Base-by-base conservation (phyloP, 2,329 filamentous ascomycete species). In the Arthrobotrys conoides region DNA sequence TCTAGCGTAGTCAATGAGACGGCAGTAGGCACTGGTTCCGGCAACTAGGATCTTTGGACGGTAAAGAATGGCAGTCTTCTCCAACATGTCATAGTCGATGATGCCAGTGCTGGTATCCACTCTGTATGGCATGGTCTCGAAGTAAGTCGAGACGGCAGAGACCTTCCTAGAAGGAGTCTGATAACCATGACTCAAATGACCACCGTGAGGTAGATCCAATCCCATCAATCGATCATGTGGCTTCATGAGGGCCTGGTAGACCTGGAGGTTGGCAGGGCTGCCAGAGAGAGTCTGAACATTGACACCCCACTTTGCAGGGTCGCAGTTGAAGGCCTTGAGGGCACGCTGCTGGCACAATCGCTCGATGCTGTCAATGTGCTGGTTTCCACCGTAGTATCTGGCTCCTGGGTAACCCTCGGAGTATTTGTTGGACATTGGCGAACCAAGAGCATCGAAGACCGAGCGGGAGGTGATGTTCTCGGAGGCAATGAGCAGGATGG, bases 391-490 rank as follows among this genome's bases (percentile, higher is more conserved):
- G 84, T 99, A 99, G 90, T 99, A 99, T 86, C 96, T 92, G 83
- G 96, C 96, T 85, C 96, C 96, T 82, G 96, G 96, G 86, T 97
- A 97, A 81, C 96, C 96, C 89, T 99, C 96, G 18, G 94, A 97
- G 90, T 99, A 99, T 88, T 99, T 99, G 90, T 99, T 97, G 86
- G 93, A 93, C 92, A 96, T 96, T 85, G 92, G 92, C 76, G 91
- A 94, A 83, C 96, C 96, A 81, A 99, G 91, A 79, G 96, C 96
- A 87, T 99, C 94, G 87, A 97, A 97, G 84, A 99, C 96, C 83
- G 96, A 94, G 83, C 94, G 94, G 80, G 96, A 99, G 76, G 96
- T 99, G 87, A 99, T 94, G 89, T 99, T 99, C 88, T 99, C 96
- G 72, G 96, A 98, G 84, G 96, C 95, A 83, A 99, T 99, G 85